Evolutionary conservation across 2,329 filamentous ascomycete genomes (phyloP).

Genomic region (Aspergillus ibericus): DNA sequence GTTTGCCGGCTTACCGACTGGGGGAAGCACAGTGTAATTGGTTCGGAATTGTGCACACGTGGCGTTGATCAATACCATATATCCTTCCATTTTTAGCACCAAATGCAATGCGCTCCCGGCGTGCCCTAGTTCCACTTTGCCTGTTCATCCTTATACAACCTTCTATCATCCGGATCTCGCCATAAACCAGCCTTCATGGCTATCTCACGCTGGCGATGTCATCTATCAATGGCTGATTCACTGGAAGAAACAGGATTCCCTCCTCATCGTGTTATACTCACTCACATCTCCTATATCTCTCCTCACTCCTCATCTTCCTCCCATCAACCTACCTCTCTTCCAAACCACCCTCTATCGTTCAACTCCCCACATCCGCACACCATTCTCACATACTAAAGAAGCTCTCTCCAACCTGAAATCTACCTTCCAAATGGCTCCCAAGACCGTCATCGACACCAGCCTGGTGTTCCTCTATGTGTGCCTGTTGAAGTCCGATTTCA

Average conservation of each 20-base stretch:
- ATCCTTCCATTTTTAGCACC: constrained; percentile 5
- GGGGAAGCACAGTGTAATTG: background rate
- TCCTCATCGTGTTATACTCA: background rate
- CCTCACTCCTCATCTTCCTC: background rate
- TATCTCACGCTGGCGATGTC: background rate
- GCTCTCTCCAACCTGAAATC: background rate
- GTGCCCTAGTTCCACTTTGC: background rate
- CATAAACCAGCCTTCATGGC: background rate
- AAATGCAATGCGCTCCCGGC: background rate
- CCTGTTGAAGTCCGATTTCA: constrained; percentile 40
- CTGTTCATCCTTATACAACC: background rate
- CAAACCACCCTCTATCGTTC: background rate
- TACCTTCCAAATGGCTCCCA: constrained; percentile 30
- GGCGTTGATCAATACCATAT: background rate
- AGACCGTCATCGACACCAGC: constrained; percentile 40
- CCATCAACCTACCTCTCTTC: background rate
- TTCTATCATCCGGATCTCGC: background rate
- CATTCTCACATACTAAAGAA: background rate
- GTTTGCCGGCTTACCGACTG: constrained; percentile 27
- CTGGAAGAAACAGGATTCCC: background rate
- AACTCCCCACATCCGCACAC: background rate
- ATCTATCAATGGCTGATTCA: background rate
- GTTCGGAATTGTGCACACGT: background rate
- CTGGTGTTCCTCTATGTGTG: constrained; percentile 47
- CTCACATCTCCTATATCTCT: background rate